Percentiles rank a stretch among this genome's conserved stretches.
Conservation (phyloP, 768 basidiomycete genomes). For the Cystofilobasidium bisporidii region DNA sequence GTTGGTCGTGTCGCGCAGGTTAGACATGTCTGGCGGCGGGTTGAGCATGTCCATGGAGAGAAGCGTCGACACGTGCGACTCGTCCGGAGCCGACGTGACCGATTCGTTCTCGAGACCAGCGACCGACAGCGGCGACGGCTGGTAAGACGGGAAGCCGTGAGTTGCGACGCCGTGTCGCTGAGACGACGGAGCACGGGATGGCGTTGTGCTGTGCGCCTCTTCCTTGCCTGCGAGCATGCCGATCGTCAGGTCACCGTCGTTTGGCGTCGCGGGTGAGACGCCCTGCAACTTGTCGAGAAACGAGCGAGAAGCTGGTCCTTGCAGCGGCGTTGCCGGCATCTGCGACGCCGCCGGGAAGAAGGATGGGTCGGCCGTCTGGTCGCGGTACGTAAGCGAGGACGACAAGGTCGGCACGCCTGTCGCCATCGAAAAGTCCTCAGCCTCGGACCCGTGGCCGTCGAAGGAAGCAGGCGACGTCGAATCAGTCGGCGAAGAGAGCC, state of each 20-base stretch:
- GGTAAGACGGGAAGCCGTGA: too few relatives aligned
- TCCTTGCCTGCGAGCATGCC: not conserved
- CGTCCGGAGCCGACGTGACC: too few relatives aligned
- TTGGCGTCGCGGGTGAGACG: slow-evolving; percentile 7
- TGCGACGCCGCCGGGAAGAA: not conserved
- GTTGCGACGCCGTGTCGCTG: too few relatives aligned
- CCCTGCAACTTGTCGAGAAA: slow-evolving; percentile 14
- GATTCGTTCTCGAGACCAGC: too few relatives aligned
- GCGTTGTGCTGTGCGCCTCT: not conserved
- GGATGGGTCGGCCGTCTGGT: not conserved
- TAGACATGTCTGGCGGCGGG: slow-evolving; percentile 13
- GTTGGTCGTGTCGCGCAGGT: slow-evolving; percentile 5
- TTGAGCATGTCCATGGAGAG: slow-evolving; percentile 16
- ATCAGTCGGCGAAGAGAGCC: not conserved
- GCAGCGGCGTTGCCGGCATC: slow-evolving; percentile 4
- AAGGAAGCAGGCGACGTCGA: not conserved
- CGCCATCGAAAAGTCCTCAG: slow-evolving; percentile 11
- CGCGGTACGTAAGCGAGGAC: not conserved
- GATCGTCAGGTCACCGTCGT: not conserved
- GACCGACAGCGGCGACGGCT: not conserved
- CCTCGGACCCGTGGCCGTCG: not conserved
- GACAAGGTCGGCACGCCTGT: slow-evolving; percentile 1
- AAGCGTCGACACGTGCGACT: slow-evolving; percentile 3
- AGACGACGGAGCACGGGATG: not conserved
- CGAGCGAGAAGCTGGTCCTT: not conserved